Evolutionary conservation across 192 early-diverging fungal genomes (phyloP), one percentile per base, ranked within the genome.

Genomic region (Gonapodya sp.): DNA sequence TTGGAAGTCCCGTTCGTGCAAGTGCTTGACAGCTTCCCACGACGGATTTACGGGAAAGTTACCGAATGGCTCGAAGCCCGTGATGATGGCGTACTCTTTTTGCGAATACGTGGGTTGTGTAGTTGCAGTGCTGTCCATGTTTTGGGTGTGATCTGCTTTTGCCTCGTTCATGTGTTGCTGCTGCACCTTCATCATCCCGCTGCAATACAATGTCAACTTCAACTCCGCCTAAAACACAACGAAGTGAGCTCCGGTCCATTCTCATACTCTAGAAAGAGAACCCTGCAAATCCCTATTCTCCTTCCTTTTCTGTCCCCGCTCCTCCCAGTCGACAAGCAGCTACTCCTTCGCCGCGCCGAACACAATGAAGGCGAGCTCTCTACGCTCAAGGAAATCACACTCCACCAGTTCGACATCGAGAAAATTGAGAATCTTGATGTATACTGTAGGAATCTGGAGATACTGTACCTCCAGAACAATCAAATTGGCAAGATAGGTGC

Each of bases 401-500:
- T 91, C 35, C 90, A 91, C 81, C 90, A 91, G 80, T 90, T 87
- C 79, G 90, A 90, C 80, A 87, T 91, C 36, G 90, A 90, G 80
- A 90, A 88, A 81, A 91, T 91, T 31, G 90, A 91, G 85, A 88
- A 87, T 80, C 85, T 91, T 0, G 90, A 90, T 77, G 80, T 87
- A 2, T 91, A 88, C 79, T 91, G 90, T 81, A 83, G 89, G 24
- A 80, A 89, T 78, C 78, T 91, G 34, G 87, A 89, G 82, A 90
- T 90, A 36, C 81, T 91, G 31, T 88, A 85, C 64, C 80, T 91
- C 64, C 90, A 91, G 78, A 86, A 88, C 81, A 91, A 91, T 78
- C 89, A 87, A 35, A 90, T 91, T 24, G 78, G 82, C 36, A 89
- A 87, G 79, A 91, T 91, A 77, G 87, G 87, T 90, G 32, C 18